phyloP scores from a whole-genome alignment of 2,329 filamentous ascomycete species.

The Sarocladiaceae sp. region DNA sequence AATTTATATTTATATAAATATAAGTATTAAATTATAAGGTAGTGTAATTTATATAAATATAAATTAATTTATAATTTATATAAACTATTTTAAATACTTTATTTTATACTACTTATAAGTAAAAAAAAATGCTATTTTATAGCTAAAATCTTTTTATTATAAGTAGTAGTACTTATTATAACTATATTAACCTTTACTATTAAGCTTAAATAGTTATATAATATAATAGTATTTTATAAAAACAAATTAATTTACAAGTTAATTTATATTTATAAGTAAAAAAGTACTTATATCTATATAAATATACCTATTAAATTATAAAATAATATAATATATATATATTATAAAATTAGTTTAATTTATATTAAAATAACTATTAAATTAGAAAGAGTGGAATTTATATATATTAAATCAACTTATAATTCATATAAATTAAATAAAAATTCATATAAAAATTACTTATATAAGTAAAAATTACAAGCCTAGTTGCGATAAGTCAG shows the following conservation, averaged over 20 bases:
- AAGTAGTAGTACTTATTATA: neutral
- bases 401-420: neutral
- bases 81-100: neutral
- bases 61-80: slow-evolving; percentile 7
- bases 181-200: neutral
- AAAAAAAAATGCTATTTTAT: neutral
- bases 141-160: neutral
- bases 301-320: neutral
- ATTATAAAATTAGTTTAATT: too few relatives aligned
- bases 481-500: too few relatives aligned
- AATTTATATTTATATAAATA: neutral
- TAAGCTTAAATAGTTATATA: slow-evolving; percentile 6
- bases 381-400: neutral
- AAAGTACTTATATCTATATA: neutral
- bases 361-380: neutral
- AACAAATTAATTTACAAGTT: neutral
- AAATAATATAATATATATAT: neutral
- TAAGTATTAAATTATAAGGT: neutral
- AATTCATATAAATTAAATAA: neutral
- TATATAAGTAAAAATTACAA: too few relatives aligned
- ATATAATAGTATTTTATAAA: slow-evolving; percentile 2
- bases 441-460: too few relatives aligned
- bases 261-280: neutral
- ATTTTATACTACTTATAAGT: slow-evolving; percentile 1
- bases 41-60: slow-evolving; percentile 3